Base-by-base conservation (phyloP, 352 stramenopile genomes). In the Globisporangium acanthophoron region DNA sequence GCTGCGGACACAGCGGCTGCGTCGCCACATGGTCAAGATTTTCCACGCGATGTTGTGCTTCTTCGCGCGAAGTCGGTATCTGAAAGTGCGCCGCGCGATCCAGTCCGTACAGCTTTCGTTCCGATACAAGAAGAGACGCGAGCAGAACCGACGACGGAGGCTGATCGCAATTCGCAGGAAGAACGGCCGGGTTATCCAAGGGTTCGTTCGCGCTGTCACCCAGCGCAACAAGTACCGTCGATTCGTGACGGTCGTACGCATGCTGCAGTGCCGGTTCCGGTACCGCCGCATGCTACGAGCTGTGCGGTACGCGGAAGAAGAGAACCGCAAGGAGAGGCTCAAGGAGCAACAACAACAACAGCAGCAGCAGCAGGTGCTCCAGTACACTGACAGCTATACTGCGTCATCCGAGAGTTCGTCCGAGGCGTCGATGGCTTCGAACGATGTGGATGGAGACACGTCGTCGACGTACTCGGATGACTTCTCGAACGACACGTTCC, bases 381-480 rank as follows among this genome's bases (percentile, higher is more conserved):
- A 89, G 64, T 87, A 79, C 62, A 74, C 70, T 2, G 80, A 87
- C 61, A 89, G 79, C 62, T 78, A 85, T 27, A 90, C 80, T 0
- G 80, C 77, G 4, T 93, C 83, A 31, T 89, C 79, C 3, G 70
- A 83, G 16, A 88, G 71, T 24, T 92, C 82, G 15, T 81, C 71
- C 2, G 70, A 81, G 27, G 58, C 71, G 7, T 90, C 79, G 0
- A 48, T 90, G 48, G 79, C 74, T 0, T 90, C 79, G 9, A 86
- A 93, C 54, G 83, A 91, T 50, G 76, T 89, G 18, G 83, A 90
- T 66, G 79, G 78, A 16, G 71, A 82, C 55, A 67, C 69, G 6
- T 88, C 83, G 31, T 87, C 80, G 13, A 71, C 73, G 13, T 79
- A 85, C 52, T 89, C 78, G 44, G 78, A 88, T n/a, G 78, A 90